A percentile compares a stretch with the other conserved stretches of the same genome.
Evolutionary conservation across 1,139 yeast genomes (phyloP).

Genomic region (Blastobotrys capitulatus): DNA sequence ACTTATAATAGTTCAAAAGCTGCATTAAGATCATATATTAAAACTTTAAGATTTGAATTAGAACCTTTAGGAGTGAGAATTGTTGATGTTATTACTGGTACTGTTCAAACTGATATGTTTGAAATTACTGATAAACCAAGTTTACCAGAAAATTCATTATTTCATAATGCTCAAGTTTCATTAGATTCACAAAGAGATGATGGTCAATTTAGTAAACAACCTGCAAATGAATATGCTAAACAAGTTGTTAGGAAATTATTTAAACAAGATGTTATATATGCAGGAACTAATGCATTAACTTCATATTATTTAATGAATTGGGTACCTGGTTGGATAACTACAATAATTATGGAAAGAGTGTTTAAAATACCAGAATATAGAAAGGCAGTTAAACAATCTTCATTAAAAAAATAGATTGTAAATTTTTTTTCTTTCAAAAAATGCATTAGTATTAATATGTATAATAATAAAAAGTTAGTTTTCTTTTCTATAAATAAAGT

Average conservation of each 20-base stretch:
- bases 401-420: not conserved
- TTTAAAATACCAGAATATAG: slow-evolving; percentile 2
- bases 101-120: slow-evolving; percentile 57
- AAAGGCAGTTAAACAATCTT: not conserved
- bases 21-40: slow-evolving; percentile 67
- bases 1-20: slow-evolving; percentile 70
- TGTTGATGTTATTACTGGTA: slow-evolving; percentile 64
- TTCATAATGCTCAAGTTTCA: not conserved
- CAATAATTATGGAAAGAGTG: not conserved
- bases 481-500: not conserved
- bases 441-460: not conserved
- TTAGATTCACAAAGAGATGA: not conserved
- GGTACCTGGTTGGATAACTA: not conserved
- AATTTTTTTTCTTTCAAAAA: not conserved
- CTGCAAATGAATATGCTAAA: slow-evolving; percentile 1
- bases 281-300: not conserved
- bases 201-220: not conserved
- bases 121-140: slow-evolving; percentile 41
- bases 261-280: not conserved
- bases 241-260: not conserved
- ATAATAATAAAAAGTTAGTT: not conserved
- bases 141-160: slow-evolving; percentile 39
- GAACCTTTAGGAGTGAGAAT: slow-evolving; percentile 71
- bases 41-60: slow-evolving; percentile 57
- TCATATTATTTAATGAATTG: not conserved